These are phyloP conservation scores for Linanthus parryae DNA, from an alignment of 148 eudicot genomes.

Conservation along the genomic window DNA sequence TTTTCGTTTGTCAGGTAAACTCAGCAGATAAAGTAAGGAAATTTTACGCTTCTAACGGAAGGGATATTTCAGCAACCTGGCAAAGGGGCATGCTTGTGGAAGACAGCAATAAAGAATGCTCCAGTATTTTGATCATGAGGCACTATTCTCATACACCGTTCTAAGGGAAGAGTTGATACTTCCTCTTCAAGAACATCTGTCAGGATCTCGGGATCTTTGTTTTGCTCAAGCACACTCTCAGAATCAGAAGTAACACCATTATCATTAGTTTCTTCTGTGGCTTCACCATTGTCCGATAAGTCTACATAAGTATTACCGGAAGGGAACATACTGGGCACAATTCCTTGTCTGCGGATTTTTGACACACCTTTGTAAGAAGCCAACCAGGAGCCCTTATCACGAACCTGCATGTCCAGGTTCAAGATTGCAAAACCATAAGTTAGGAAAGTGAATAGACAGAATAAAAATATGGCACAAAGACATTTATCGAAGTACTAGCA, in stretches of 20 bases:
- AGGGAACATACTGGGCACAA: slow-evolving; percentile 83
- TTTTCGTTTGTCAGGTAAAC: neutral
- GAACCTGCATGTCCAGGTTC: slow-evolving; percentile 51
- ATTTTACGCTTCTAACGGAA: no score
- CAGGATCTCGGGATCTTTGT: slow-evolving; percentile 20
- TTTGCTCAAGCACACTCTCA: slow-evolving; percentile 16
- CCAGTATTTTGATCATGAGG: slow-evolving; percentile 99
- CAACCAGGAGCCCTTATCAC: slow-evolving; percentile 84
- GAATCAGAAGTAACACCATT: slow-evolving; percentile 18
- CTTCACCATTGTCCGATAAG: slow-evolving; percentile 22
- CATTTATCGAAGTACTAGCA: no score
- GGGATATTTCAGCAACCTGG: slow-evolving; percentile 47
- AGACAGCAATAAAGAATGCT: slow-evolving; percentile 90
- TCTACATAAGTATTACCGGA: slow-evolving; percentile 46
- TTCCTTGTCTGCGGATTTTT: slow-evolving; percentile 42
- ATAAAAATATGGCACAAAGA: no score
- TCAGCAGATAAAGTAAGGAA: neutral
- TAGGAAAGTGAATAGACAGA: neutral
- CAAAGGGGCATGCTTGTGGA: slow-evolving; percentile 62
- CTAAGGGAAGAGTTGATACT: slow-evolving; percentile 72
- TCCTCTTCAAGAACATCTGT: slow-evolving; percentile 38
- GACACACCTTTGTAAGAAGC: slow-evolving; percentile 66
- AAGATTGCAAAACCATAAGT: slow-evolving; percentile 4
- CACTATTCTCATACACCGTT: slow-evolving; percentile 91
- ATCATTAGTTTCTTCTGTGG: slow-evolving; percentile 16